Evolutionary conservation across 2,329 filamentous ascomycete species (phyloP).

Genomic region (Graphilbum sp.): DNA sequence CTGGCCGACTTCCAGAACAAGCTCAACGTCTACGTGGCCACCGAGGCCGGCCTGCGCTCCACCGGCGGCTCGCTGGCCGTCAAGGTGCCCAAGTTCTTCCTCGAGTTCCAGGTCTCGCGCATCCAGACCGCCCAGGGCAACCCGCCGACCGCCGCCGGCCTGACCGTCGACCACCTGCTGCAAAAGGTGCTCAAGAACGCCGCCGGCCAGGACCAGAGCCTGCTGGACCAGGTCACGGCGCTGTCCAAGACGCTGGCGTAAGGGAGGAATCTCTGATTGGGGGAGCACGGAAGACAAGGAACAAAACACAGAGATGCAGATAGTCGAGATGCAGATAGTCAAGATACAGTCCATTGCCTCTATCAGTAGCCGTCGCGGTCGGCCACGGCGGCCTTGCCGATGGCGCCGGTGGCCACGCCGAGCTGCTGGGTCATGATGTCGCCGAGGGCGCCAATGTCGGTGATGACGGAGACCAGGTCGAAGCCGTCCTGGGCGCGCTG

Average conservation of each 20-base stretch:
- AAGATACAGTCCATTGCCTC: background rate
- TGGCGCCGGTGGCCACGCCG: slow-evolving; percentile 14
- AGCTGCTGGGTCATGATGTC: slow-evolving; percentile 17
- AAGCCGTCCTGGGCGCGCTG: slow-evolving; percentile 19
- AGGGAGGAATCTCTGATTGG: background rate
- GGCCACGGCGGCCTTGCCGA: background rate
- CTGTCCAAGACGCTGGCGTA: slow-evolving; percentile 15
- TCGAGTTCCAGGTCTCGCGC: slow-evolving; percentile 39
- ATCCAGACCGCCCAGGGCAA: slow-evolving; percentile 44
- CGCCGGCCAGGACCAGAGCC: slow-evolving; percentile 27
- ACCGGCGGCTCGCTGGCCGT: slow-evolving; percentile 35
- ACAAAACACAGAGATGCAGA: background rate
- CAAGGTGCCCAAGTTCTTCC: slow-evolving; percentile 48
- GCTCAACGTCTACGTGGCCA: slow-evolving; percentile 40
- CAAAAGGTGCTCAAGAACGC: slow-evolving; percentile 42
- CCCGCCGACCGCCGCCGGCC: slow-evolving; percentile 30
- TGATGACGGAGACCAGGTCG: slow-evolving; percentile 22
- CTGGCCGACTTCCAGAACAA: slow-evolving; percentile 34
- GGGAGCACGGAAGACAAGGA: too few relatives aligned
- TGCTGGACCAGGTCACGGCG: slow-evolving; percentile 35
- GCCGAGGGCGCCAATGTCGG: slow-evolving; percentile 18
- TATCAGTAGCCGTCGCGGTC: slow-evolving; percentile 6
- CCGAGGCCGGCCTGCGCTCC: slow-evolving; percentile 40
- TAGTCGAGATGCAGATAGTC: too few relatives aligned
- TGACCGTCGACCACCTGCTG: slow-evolving; percentile 38